Evolutionary conservation across 140 eudicot species (phyloP), one percentile per base, ranked within the genome.

Genomic region (Erigeron philadelphicus): DNA sequence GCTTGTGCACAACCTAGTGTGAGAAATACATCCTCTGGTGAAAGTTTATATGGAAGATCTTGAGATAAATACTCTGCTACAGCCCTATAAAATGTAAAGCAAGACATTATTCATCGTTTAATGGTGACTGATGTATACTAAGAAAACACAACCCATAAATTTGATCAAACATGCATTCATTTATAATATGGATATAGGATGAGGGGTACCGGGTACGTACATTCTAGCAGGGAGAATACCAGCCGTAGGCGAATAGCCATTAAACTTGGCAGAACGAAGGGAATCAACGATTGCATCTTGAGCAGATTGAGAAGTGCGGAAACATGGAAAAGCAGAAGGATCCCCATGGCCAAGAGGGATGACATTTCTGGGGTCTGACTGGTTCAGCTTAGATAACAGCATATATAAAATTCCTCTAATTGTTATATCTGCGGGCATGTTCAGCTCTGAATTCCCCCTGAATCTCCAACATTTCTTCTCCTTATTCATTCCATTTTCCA

Each of bases 331-430:
- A 42, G 87, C 79, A 18, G 95, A 84, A 7, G 97, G 92, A 31
- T 90, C 97, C 8, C 97, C 97, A 15, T 84, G 85, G 61, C 97
- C 89, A 17, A 90, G 80, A 23, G 87, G 95, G 45, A 90, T 72
- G 38, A 71, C 63, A 10, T 76, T 76, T 15, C 86, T 62, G 52
- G 68, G 10, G 38, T 84, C 91, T 6, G 73, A 47, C 6, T 65
- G 54, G 76, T 81, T 25, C 25, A 84, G 72, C 58, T 79, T 80
- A 0, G 57, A 75, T 68, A n/a, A 69, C 7, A 86, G 48, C 79
- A 63, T 77, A 57, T 21, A 70, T 2, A 84, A 72, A 8, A 86
- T 68, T 5, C 87, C 73, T 72, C 85, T 76, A 4, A 89, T 60
- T 17, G 82, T 73, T 41, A 76, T 19, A 3, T 73, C 84, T 3